Evolutionary conservation across 2,329 filamentous ascomycete genomes (phyloP).

Genomic region (Monosporascus sp.): DNA sequence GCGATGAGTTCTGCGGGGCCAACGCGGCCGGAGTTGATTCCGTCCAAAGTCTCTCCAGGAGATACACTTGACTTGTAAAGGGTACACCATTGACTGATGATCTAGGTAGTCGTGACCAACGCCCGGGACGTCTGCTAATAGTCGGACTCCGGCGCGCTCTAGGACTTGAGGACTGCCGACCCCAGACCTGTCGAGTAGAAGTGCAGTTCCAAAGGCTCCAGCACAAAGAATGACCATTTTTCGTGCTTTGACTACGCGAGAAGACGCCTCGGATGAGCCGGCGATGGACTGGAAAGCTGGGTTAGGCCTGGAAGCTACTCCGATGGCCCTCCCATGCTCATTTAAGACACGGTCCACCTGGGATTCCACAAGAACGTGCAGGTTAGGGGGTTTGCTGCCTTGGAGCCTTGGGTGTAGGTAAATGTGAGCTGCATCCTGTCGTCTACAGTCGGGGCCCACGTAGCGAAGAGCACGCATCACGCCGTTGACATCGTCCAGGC

Average conservation of each 20-base stretch:
- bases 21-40: conserved; percentile 4
- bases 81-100: conserved; percentile 43
- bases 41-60: conserved; percentile 15
- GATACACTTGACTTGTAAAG: conserved; percentile 35
- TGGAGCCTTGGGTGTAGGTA: conserved; percentile 48
- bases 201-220: conserved; percentile 37
- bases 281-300: conserved; percentile 3
- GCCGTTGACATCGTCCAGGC: background rate
- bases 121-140: conserved; percentile 37
- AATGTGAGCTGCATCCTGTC: conserved; percentile 33
- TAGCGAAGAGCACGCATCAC: background rate
- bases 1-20: conserved; percentile 34
- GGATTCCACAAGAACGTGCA: conserved; percentile 48
- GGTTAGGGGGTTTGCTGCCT: conserved; percentile 39
- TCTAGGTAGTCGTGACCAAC: conserved; percentile 46
- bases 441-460: background rate
- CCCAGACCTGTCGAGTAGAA: conserved; percentile 49
- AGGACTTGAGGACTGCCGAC: conserved; percentile 42
- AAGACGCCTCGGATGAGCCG: no score
- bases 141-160: conserved; percentile 23
- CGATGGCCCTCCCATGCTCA: conserved; percentile 7
- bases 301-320: conserved; percentile 11
- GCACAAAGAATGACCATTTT: conserved; percentile 39
- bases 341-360: conserved; percentile 33
- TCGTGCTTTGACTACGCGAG: conserved; percentile 33